Evolutionary conservation across 2,329 filamentous ascomycete genomes (phyloP).

Genomic region (Monilinia laxa): DNA sequence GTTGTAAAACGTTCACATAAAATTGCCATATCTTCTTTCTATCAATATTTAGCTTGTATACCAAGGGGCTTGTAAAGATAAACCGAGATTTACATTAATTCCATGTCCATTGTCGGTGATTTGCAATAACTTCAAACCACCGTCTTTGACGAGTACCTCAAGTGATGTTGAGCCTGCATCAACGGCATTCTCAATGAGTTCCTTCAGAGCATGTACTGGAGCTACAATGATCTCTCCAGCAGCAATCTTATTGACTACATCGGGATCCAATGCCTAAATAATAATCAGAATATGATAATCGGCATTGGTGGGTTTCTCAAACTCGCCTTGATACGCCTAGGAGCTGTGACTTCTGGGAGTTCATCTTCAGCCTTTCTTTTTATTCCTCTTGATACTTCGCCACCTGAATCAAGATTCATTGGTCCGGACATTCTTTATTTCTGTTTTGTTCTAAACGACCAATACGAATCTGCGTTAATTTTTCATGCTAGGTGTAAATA

Average conservation of each 20-base stretch:
- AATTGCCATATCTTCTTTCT: conserved; percentile 90
- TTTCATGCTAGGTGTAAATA: background rate
- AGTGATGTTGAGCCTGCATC: conserved; percentile 93
- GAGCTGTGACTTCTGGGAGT: conserved; percentile 42
- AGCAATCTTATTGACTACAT: conserved; percentile 98
- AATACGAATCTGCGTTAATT: background rate
- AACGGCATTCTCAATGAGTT: conserved; percentile 94
- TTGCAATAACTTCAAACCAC: conserved; percentile 89
- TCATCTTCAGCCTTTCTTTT: conserved; percentile 52
- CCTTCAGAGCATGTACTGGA: conserved; percentile 92
- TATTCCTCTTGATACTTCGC: conserved; percentile 36
- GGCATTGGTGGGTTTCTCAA: background rate
- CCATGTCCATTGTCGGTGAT: conserved; percentile 97
- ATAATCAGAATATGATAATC: conserved; percentile 31
- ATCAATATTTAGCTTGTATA: conserved; percentile 20
- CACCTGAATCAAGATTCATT: conserved; percentile 47
- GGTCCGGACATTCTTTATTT: conserved; percentile 36
- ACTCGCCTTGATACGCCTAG: conserved; percentile 50
- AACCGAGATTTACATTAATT: conserved; percentile 67
- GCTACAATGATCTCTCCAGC: conserved; percentile 98
- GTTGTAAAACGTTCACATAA: conserved; percentile 96
- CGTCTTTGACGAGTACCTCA: conserved; percentile 91
- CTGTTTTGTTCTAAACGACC: background rate
- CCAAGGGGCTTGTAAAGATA: background rate
- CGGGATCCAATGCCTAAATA: conserved; percentile 77